Conservation (phyloP, 441 rosid genomes). For the Croton setiger region DNA sequence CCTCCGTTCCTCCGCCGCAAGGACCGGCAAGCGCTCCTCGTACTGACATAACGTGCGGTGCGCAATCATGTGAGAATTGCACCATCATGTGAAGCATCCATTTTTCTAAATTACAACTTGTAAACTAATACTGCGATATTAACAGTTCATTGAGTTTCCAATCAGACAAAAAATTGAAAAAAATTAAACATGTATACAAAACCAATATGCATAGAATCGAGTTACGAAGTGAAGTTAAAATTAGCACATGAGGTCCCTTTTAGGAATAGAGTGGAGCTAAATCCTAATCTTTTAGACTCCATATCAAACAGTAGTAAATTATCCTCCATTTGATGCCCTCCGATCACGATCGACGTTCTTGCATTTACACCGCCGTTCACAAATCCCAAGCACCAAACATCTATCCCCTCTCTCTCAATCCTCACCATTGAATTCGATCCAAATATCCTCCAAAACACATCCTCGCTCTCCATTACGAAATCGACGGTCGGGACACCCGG, state of each 20-base stretch:
- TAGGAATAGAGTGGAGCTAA: slow-evolving; percentile 17
- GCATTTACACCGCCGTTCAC: slow-evolving; percentile 56
- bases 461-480: slow-evolving; percentile 44
- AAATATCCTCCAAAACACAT: slow-evolving; percentile 50
- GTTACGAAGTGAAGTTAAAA: slow-evolving; percentile 8
- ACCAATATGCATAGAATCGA: no score
- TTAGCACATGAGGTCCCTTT: slow-evolving; percentile 15
- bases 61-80: not conserved
- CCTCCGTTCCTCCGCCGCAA: not conserved
- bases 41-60: not conserved
- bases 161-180: no score
- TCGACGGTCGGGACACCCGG: slow-evolving; percentile 50
- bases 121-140: no score
- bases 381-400: slow-evolving; percentile 53
- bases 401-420: slow-evolving; percentile 34
- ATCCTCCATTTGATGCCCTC: slow-evolving; percentile 55
- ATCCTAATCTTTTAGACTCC: slow-evolving; percentile 14
- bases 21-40: not conserved
- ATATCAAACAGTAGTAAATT: slow-evolving; percentile 19
- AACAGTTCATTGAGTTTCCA: no score
- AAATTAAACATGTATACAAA: no score
- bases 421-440: slow-evolving; percentile 71
- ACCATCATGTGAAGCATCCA: no score
- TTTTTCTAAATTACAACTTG: no score
- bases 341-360: slow-evolving; percentile 51